Base-by-base conservation (phyloP, 2,329 filamentous ascomycete genomes). In the Claviceps quebecensis region DNA sequence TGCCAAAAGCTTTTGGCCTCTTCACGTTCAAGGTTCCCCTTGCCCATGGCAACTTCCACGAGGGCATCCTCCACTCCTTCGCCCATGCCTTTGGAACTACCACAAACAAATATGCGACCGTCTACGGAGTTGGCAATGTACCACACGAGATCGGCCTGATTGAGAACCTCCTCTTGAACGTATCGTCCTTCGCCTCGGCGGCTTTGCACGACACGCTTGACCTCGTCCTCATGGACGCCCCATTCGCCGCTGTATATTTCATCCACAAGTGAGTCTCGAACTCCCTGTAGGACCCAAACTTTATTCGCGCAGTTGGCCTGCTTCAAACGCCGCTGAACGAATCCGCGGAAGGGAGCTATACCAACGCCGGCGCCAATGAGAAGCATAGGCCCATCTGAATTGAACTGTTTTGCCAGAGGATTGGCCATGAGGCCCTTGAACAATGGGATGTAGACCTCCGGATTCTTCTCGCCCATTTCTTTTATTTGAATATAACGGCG, bases 401-500 rank as follows among this genome's bases (percentile, higher is more conserved):
- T 84, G 63, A 97, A 98, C 63, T 96, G 83, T 63, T 84, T 85
- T 11, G 90, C 93, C 1, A 98, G 77, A 0, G 93, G 93, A 66
- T 98, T 98, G 55, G 89, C 84, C 93, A 98, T 98, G 44, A 98
- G 75, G 0, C 93, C 93, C 62, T 95, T 89, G 78, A 98, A 98
- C 87, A 98, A 96, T 60, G 93, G 93, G 5, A 97, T 74, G 59
- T 87, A 82, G 16, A 97, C 63, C 57, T 88, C 78, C 2, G 69
- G 74, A 47, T 69, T 65, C 55, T 67, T 67, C 51, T 77, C 72
- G 46, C 84, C 84, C 2, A 74, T 69, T 37, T 74, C 69, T 63
- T 87, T 80, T 1, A 85, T 81, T 14, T 78, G 76, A 59, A 91
- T 76, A 63, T 86, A 86, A 57, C 77, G 76, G 40, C 76, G 75